These are phyloP conservation scores for Arabidopsis arenosa DNA, from an alignment of 345 rosid species.

Conservation along the genomic window DNA sequence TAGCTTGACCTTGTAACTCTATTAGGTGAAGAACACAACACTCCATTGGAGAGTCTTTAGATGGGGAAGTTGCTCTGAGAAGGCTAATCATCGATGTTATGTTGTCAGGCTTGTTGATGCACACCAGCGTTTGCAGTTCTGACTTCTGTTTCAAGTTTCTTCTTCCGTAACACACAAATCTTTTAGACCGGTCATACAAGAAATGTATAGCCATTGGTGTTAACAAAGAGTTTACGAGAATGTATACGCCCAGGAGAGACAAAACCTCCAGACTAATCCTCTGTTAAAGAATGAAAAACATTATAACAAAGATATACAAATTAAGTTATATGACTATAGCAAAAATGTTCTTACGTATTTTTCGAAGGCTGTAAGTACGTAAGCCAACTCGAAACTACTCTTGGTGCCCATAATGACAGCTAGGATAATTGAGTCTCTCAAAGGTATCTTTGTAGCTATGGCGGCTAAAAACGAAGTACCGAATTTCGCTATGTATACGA, in stretches of 20 bases:
- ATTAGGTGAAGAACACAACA: conserved; percentile 59
- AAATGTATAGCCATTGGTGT: conserved; percentile 38
- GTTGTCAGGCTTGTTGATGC: conserved; percentile 52
- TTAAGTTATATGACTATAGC: background rate
- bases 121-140: conserved; percentile 51
- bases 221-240: conserved; percentile 27
- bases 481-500: conserved; percentile 39
- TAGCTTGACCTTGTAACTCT: conserved; percentile 53
- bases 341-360: conserved; percentile 29
- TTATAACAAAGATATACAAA: background rate
- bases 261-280: background rate
- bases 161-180: conserved; percentile 49
- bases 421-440: conserved; percentile 48
- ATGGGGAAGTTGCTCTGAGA: conserved; percentile 41
- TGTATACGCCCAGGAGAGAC: conserved; percentile 29
- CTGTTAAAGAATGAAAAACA: conserved; percentile 28
- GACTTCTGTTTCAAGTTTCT: conserved; percentile 38
- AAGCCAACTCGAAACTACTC: conserved; percentile 49
- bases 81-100: conserved; percentile 44
- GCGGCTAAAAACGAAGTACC: conserved; percentile 38
- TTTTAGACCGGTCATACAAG: conserved; percentile 51
- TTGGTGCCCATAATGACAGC: conserved; percentile 49
- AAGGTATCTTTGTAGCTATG: conserved; percentile 48
- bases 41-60: conserved; percentile 42
- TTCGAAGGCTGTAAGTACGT: conserved; percentile 4